Evolutionary conservation across 2,329 filamentous ascomycete genomes (phyloP).

Genomic region (Neofusicoccum umdonicola): DNA sequence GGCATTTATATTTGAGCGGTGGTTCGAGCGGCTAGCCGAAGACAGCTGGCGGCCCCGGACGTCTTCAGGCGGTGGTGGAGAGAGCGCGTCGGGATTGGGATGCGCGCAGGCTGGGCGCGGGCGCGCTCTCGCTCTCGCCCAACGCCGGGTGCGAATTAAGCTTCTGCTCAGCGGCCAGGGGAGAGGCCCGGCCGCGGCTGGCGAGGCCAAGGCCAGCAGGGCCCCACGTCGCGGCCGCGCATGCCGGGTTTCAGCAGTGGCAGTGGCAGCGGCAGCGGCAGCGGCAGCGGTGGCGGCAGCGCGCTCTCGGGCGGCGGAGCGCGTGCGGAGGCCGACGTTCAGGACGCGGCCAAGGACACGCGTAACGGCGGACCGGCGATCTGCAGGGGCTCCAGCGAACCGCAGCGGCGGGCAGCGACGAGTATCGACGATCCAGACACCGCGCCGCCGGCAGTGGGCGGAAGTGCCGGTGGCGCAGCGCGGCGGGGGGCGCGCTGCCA

Average conservation of each 20-base stretch:
- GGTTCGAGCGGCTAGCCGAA: conserved; percentile 2
- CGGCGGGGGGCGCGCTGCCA: too few relatives aligned
- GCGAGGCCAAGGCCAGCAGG: too few relatives aligned
- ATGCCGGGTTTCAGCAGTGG: background rate
- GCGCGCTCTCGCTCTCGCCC: background rate
- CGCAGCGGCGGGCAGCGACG: background rate
- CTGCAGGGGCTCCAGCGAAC: conserved; percentile 8
- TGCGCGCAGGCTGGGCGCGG: conserved; percentile 11
- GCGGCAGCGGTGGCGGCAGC: too few relatives aligned
- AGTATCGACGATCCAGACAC: background rate
- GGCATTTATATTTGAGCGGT: background rate
- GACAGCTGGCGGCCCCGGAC: conserved; percentile 1
- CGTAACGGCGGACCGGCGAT: background rate
- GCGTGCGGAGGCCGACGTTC: background rate
- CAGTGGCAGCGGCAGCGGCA: too few relatives aligned
- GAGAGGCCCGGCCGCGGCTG: too few relatives aligned
- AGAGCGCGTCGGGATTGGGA: conserved; percentile 11
- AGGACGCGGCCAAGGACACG: background rate
- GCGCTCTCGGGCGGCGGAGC: background rate
- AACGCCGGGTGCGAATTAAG: background rate
- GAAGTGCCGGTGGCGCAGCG: background rate
- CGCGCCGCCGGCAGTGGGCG: background rate
- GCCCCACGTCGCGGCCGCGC: background rate
- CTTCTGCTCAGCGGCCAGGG: background rate
- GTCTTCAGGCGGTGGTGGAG: conserved; percentile 13